Conservation (phyloP, 257 asterid genomes). For the Fraxinus pennsylvanica region DNA sequence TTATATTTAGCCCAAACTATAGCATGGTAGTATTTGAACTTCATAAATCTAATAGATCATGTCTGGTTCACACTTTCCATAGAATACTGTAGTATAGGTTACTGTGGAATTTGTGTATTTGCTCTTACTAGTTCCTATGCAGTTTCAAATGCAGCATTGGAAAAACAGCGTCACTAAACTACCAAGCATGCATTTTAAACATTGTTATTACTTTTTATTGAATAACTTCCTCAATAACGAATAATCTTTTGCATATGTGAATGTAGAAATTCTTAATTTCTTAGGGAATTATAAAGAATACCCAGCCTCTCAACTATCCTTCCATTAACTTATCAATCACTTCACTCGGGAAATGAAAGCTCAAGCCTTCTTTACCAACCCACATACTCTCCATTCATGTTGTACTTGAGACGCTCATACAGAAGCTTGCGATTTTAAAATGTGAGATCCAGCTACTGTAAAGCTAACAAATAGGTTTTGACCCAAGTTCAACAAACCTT, state of each 20-base stretch:
- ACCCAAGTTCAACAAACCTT: slow-evolving; percentile 47
- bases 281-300: neutral
- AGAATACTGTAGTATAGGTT: neutral
- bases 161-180: neutral
- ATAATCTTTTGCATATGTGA: neutral
- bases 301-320: neutral
- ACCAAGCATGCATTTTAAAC: neutral
- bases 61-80: neutral
- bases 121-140: neutral
- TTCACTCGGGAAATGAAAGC: neutral
- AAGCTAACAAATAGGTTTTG: neutral
- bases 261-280: neutral
- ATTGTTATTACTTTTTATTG: neutral
- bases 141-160: neutral
- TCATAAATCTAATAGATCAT: neutral
- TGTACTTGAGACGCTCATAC: neutral
- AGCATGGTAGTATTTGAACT: neutral
- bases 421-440: neutral
- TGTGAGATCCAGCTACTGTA: neutral
- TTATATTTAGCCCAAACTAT: neutral
- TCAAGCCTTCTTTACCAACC: neutral
- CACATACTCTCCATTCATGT: neutral
- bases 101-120: neutral
- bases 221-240: neutral
- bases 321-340: neutral